Evolutionary conservation across 108 stramenopile genomes (phyloP), one percentile per base, ranked within the genome.

Genomic region (Stephanodiscus minutulus): DNA sequence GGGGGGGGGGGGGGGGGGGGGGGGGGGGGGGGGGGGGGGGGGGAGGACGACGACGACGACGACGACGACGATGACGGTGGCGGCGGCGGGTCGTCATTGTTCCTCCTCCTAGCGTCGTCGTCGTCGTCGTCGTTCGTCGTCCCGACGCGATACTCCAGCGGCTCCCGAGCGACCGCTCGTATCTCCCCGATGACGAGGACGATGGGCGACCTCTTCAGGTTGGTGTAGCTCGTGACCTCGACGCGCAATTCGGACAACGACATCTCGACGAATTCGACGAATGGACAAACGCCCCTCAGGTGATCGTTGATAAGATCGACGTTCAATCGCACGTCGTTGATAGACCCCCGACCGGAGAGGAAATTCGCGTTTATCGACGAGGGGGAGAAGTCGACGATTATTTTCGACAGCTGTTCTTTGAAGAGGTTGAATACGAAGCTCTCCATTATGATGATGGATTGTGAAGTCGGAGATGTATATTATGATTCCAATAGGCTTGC

Each of bases 401-500:
- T 76, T 66, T 86, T 90, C 49, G 89, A 84, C 3, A 93, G 83
- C 46, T 93, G 90, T 57, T 93, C 90, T 20, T 83, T 84, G 58
- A 93, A 91, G 52, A 89, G 73, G 28, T 87, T 88, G 20, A 93
- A 55, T 7, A 93, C 85, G 48, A 88, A 82, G 71, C 82, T 82
- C 76, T 93, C 92, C 92, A 93, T 93, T 28, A 20, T 66, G 43
- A n/a, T n/a, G n/a, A n/a, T n/a, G n/a, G n/a, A n/a, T n/a, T n/a
- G n/a, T n/a, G n/a, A n/a, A n/a, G n/a, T n/a, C n/a, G n/a, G n/a
- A n/a, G n/a, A n/a, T n/a, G n/a, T n/a, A n/a, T n/a, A n/a, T n/a
- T n/a, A n/a, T n/a, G n/a, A n/a, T n/a, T n/a, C n/a, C n/a, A n/a
- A n/a, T n/a, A n/a, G n/a, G n/a, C n/a, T n/a, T n/a, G n/a, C n/a